Evolutionary conservation across 1,139 yeast species (phyloP), one percentile per base, ranked within the genome.

Genomic region (Lipomyces yarrowii): DNA sequence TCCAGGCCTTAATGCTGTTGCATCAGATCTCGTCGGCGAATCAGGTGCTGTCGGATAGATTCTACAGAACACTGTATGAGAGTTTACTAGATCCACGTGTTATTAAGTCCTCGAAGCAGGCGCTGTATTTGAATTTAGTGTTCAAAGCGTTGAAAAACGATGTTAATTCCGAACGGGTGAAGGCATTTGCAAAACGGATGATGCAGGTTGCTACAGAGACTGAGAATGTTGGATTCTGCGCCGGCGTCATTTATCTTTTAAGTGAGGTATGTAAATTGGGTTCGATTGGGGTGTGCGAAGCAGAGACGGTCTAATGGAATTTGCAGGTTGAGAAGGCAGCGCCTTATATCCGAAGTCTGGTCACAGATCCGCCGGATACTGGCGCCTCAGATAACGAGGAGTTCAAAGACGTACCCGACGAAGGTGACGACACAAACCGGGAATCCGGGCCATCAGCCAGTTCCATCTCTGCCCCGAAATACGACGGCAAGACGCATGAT

Each of bases 121-220:
- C 96, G 69, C 87, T 93, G 69, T 94, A 92, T 77, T 82, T 94
- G 79, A 93, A 94, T 75, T 82, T 94, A 73, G 80, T 94, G 67
- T 92, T 86, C 82, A 91, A 91, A 76, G 86, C 98, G 0, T 81
- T 94, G 77, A 90, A 90, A 74, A 84, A 84, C 70, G 99, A 93
- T 74, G 74, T 79, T 11, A 85, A 88, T 71, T 78, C 79, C 15
- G 82, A 84, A 8, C 83, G 99, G 73, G 90, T 91, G 6, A 82
- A 89, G 75, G 97, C 99, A 0, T 94, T 96, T 78, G 94, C 91
- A 61, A 96, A 94, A 79, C 85, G 99, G 79, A 87, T 93, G 67
- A 81, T 90, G 60, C 99, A 94, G 78, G 86, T 91, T 59, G 89
- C 96, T 74, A 81, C 86, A 57, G 90, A 89, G 75, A 92, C 98